phyloP scores from a whole-genome alignment of 495 filamentous ascomycete species.

The Hypoxylon lienhwacheense region DNA sequence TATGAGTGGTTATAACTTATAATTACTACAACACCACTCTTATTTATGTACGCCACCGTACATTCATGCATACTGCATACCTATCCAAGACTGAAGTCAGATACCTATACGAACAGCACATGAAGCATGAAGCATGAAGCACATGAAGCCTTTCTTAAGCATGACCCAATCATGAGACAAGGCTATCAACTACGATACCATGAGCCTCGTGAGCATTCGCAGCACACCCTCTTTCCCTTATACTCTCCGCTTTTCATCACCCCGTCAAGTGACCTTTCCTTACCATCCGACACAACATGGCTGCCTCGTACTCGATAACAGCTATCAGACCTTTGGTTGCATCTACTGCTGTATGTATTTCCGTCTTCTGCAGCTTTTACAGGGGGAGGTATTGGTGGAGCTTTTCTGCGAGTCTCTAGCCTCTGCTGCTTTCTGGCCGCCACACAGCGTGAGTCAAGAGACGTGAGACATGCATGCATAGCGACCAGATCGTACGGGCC shows the following conservation, averaged over 20 bases:
- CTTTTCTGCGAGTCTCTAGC: constrained; percentile 10
- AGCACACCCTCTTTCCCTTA: constrained; percentile 29
- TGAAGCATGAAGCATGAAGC: no score
- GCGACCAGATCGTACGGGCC: constrained; percentile 28
- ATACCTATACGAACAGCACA: no score
- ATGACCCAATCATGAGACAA: constrained; percentile 24
- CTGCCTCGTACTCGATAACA: constrained; percentile 2
- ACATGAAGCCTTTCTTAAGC: background rate
- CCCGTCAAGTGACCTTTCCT: constrained; percentile 27
- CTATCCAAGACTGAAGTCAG: no score
- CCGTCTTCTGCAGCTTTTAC: background rate
- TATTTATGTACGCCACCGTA: no score
- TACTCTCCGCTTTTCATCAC: constrained; percentile 21
- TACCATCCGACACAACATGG: constrained; percentile 13
- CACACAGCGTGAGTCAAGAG: constrained; percentile 16
- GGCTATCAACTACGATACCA: constrained; percentile 9
- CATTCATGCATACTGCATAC: no score
- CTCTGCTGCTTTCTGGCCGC: constrained; percentile 3
- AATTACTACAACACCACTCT: no score
- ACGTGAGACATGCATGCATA: constrained; percentile 33
- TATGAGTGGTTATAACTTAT: no score
- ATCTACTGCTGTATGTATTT: background rate
- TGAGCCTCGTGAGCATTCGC: constrained; percentile 31
- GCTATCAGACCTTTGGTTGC: background rate
- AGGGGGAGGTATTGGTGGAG: constrained; percentile 16